Evolutionary conservation across 345 rosid species (phyloP).

Genomic region (Euclidium syriacum): DNA sequence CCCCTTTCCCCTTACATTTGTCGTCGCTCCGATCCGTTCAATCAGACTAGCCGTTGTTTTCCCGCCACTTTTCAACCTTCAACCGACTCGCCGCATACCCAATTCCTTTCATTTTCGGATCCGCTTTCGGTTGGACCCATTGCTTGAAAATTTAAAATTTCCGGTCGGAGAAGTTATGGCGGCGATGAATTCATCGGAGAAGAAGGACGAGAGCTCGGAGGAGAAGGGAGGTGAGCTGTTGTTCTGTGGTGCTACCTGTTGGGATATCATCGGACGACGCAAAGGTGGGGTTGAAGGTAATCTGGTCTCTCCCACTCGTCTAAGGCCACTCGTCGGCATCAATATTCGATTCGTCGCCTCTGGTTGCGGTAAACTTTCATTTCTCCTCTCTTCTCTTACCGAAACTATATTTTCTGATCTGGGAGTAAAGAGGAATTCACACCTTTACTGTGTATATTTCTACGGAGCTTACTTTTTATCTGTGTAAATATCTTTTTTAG

Average conservation of each 20-base stretch:
- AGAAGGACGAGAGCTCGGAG: conserved; percentile 40
- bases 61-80: conserved; percentile 61
- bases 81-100: conserved; percentile 27
- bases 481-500: conserved; percentile 34
- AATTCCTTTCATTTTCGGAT: conserved; percentile 41
- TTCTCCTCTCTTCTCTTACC: background rate
- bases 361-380: conserved; percentile 56
- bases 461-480: background rate
- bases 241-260: conserved; percentile 82
- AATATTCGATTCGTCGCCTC: conserved; percentile 77
- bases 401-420: background rate
- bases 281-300: conserved; percentile 66
- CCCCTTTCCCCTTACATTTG: background rate
- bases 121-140: conserved; percentile 10
- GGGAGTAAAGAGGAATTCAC: background rate
- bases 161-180: conserved; percentile 41
- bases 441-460: background rate
- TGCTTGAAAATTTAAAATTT: too few species aligned
- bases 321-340: conserved; percentile 82
- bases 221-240: conserved; percentile 88
- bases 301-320: conserved; percentile 81
- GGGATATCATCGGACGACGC: conserved; percentile 68
- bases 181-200: conserved; percentile 43
- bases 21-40: conserved; percentile 34
- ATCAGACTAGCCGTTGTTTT: conserved; percentile 47